phyloP scores from a whole-genome alignment of 1,284 basidiomycete genomes.

The Marasmius fiardii region DNA sequence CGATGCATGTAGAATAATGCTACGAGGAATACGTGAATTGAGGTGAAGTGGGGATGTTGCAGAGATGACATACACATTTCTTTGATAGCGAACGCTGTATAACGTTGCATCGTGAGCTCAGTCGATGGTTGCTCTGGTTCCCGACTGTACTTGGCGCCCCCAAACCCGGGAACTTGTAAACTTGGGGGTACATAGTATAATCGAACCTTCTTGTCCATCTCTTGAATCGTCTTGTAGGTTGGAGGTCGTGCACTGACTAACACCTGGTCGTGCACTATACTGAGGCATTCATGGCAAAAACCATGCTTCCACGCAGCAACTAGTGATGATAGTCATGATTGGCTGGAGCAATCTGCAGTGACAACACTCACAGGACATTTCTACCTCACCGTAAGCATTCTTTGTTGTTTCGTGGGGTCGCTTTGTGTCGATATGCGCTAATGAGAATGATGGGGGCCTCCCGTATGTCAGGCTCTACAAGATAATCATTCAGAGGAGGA shows the following conservation, averaged over 20 bases:
- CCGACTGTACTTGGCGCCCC: conserved; percentile 40
- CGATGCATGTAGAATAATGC: conserved; percentile 71
- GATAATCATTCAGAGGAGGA: neutral
- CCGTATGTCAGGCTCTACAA: conserved; percentile 67
- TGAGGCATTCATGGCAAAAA: conserved; percentile 57
- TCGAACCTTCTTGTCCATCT: conserved; percentile 55
- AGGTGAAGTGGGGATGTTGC: neutral
- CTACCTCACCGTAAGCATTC: conserved; percentile 49
- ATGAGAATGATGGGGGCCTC: conserved; percentile 60
- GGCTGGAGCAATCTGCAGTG: neutral
- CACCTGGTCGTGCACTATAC: conserved; percentile 60
- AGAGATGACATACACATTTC: conserved; percentile 48
- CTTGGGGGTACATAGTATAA: conserved; percentile 58
- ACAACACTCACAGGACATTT: conserved; percentile 59
- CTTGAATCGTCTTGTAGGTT: conserved; percentile 56
- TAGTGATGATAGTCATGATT: conserved; percentile 20
- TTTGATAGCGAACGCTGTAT: conserved; percentile 58
- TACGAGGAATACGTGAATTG: conserved; percentile 21
- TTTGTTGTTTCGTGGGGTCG: conserved; percentile 48
- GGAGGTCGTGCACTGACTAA: conserved; percentile 55
- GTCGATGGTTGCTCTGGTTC: conserved; percentile 45
- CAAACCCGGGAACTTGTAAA: conserved; percentile 62
- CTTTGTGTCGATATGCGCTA: conserved; percentile 58
- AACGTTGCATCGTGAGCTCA: conserved; percentile 60
- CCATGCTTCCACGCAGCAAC: conserved; percentile 65